Evolutionary conservation across 345 rosid genomes (phyloP), one percentile per base, ranked within the genome.

Genomic region (Euphorbia pulcherrima): DNA sequence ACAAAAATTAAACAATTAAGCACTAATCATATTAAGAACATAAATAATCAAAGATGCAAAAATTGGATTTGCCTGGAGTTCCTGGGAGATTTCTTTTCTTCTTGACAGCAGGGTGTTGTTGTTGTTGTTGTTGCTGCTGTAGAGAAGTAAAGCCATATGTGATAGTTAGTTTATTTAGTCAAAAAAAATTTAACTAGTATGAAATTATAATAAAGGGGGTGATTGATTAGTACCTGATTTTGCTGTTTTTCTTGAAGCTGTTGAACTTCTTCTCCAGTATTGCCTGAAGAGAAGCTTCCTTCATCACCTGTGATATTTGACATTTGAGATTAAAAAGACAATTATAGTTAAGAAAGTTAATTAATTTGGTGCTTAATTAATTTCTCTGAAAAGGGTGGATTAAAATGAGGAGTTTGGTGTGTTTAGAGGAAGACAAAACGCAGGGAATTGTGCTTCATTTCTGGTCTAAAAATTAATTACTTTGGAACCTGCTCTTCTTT

Each of bases 31-130:
- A 33, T 33, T 33, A 33, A 33, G 37, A 7, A 27, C 5, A 27
- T n/a, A 20, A n/a, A n/a, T n/a, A n/a, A n/a, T 27, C 20, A 10
- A 37, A 21, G 8, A n/a, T 20, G 12, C 24, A 7, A 54, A 54
- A 54, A 68, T 52, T 66, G 67, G 61, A 21, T 46, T 74, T 84
- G 76, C 93, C 93, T 88, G 93, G 93, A 58, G 87, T 88, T 76
- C 87, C 93, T 26, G 90, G 93, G 10, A 86, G 82, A 44, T 82
- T 88, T 58, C 93, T 78, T 74, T 86, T 88, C 85, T 83, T 88
- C 90, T 84, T 88, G n/a, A 54, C 68, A 2, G 84, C 68, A 59
- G 68, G 82, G 41, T 75, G 84, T 13, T 71, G 63, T 67, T 75
- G 64, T 50, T 80, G 74, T 74, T n/a, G n/a, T n/a, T n/a, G 84